Evolutionary conservation across 163 green algal genomes (phyloP), one percentile per base, ranked within the genome.

Genomic region (Scenedesmus sp.): DNA sequence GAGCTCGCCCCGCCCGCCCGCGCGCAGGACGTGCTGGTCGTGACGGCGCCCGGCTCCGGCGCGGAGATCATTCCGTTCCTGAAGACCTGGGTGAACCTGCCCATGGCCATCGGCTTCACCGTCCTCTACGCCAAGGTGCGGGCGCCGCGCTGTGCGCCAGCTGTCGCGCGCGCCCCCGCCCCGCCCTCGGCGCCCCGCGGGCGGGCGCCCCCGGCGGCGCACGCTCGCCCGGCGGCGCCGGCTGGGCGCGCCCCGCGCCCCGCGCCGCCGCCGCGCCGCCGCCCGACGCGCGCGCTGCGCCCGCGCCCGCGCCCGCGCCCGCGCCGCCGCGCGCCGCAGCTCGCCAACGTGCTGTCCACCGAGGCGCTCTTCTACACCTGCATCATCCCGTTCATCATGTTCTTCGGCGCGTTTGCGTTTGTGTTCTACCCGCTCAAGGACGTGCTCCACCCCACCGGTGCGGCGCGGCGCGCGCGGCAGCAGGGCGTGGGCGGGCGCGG

Each of bases 31-130:
- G 96, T 99, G 86, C 89, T 99, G 81, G 96, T 99, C 24, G 96
- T 99, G 18, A 99, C 96, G 34, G 96, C 96, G 28, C 96, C 95
- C 39, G 96, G 96, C 62, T 96, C 89, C 47, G 94, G 95, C 34
- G 96, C 96, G 3, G 96, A 99, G 88, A 97, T 98, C 80, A 99
- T 99, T 77, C 96, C 96, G 29, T 99, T 99, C 86, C 85, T 99
- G 42, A 99, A 99, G 92, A 99, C 96, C 9, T 99, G 93, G 93
- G 95, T 99, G 26, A 99, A 99, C 87, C 86, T 99, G 82, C 96
- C 96, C 63, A 95, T 97, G 91, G 95, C 96, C n/a, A 96, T 99
- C 70, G 96, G 87, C 56, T 99, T 99, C 93, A 98, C 95, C 42
- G 78, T 98, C 0, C 44, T 96, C 26, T 99, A 98, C 78, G 92